A percentile compares a stretch with the other conserved stretches of the same genome.
phyloP scores from a whole-genome alignment of 371 early-diverging fungal genomes.

The Apophysomyces ossiformis region DNA sequence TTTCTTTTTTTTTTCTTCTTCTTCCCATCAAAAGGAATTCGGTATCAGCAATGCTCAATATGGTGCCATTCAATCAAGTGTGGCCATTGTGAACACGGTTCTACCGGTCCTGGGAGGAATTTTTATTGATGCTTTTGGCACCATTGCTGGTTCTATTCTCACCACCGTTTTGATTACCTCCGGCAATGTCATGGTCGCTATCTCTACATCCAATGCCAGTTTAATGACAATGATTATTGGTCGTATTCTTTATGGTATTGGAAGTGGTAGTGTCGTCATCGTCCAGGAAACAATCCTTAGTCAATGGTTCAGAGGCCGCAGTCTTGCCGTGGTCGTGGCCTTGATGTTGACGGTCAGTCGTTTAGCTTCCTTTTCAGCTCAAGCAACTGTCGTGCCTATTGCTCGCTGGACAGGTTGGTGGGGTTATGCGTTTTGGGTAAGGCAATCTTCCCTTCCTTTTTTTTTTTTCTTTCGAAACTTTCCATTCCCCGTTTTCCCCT shows the following conservation, averaged over 20 bases:
- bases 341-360: slow-evolving; percentile 71
- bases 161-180: slow-evolving; percentile 64
- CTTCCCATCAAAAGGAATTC: slow-evolving; percentile 46
- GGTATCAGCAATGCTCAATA: slow-evolving; percentile 72
- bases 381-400: slow-evolving; percentile 72
- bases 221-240: slow-evolving; percentile 67
- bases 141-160: slow-evolving; percentile 65
- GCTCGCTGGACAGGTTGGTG: slow-evolving; percentile 67
- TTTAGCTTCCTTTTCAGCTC: slow-evolving; percentile 69
- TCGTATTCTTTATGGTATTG: slow-evolving; percentile 74
- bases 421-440: slow-evolving; percentile 76
- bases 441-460: not conserved
- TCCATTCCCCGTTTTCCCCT: no score
- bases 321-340: slow-evolving; percentile 66
- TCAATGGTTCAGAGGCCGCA: slow-evolving; percentile 74
- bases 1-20: no score
- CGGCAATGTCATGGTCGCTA: slow-evolving; percentile 66
- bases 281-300: slow-evolving; percentile 75
- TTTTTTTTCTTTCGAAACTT: not conserved
- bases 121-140: slow-evolving; percentile 75
- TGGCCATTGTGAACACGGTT: slow-evolving; percentile 73
- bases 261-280: slow-evolving; percentile 71
- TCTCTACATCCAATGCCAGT: slow-evolving; percentile 58
- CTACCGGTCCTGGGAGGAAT: slow-evolving; percentile 74
- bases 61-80: slow-evolving; percentile 72